Evolutionary conservation across 331 rosid genomes (phyloP), one percentile per base, ranked within the genome.

Genomic region (Phaseolus coccineus): DNA sequence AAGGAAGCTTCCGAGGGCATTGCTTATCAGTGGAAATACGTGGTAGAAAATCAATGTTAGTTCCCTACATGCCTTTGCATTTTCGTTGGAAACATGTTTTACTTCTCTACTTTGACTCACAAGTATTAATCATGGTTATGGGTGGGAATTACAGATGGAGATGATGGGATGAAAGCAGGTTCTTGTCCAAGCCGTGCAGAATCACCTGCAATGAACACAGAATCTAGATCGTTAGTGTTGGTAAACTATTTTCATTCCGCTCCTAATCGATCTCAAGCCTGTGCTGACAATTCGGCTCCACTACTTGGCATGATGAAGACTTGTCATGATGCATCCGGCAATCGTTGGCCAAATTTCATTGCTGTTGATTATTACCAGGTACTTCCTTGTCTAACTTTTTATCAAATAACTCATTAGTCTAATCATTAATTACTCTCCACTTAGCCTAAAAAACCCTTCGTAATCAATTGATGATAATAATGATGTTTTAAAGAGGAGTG

Each of bases 341-440:
- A 89, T 50, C 86, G 99, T 53, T 96, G 99, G 99, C 85, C 99
- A 58, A 96, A 96, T 85, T 96, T 91, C 88, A 79, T 96, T 42
- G 97, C 99, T 16, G 98, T 96, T 73, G 98, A 96, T 87, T 96
- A 87, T 81, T 96, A 93, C 84, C 75, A 71, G 97, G 99, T 93
- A 61, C 1, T 11, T 63, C 35, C 33, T 82, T 59, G 12, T 71
- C 40, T 50, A 14, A 22, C 48, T 2, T 74, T 52, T 69, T 7
- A 55, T 77, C 59, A 69, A 19, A 62, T 58, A 48, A 27, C 33
- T 7, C 40, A 31, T 73, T 50, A 40, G 22, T 63, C 46, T 51
- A 31, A 47, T 39, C 12, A 6, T 47, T 74, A 9, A 33, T n/a
- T 51, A 39, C 13, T 58, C 52, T 28, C 51, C 14, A 63, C 73